Evolutionary conservation across 495 filamentous ascomycete species (phyloP), one percentile per base, ranked within the genome.

Genomic region (Delitschia confertaspora): DNA sequence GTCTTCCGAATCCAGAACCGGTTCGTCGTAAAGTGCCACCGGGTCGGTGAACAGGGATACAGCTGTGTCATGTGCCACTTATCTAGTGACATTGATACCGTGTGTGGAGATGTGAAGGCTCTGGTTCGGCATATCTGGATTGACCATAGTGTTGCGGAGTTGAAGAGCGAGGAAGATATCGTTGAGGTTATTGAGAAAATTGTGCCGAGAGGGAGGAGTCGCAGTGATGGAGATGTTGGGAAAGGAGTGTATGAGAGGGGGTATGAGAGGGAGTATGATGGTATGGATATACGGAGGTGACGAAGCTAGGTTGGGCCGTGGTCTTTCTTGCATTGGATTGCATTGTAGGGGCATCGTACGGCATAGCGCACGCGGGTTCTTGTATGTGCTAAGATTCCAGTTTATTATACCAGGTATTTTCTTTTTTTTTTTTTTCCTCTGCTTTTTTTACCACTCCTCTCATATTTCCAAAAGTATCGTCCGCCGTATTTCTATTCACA

Each of bases 21-120:
- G 0, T 55, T 55, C 17, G 45, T 55, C 0, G 46, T 55, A 6
- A 55, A 55, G 27, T 55, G 51, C 36, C 51, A 55, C 33, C 40
- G 46, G 6, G 42, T 38, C 3, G 25, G 46, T 6, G 46, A 50
- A 13, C 46, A 36, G 9, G 51, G 51, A 11, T 55, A 55, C 35
- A 25, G 23, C 3, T 55, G 51, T 23, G 30, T 55, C 19, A 19
- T 55, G 8, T 50, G 46, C 16, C 27, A 38, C 7, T 31, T 37
- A 47, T 21, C 25, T 13, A 38, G 9, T 1, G 33, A 24, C 22
- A 23, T 36, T 1, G 46, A 55, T 10, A 55, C 51, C 2, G 51
- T 55, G 4, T 55, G 51, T 36, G 51, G 51, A 6, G 51, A 55
- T 40, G 51, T 55, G 6, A 49, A 34, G 36, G 51, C 51, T 1